Evolutionary conservation across 371 early-diverging fungal species (phyloP), one percentile per base, ranked within the genome.

Genomic region (Lichtheimia ramosa): DNA sequence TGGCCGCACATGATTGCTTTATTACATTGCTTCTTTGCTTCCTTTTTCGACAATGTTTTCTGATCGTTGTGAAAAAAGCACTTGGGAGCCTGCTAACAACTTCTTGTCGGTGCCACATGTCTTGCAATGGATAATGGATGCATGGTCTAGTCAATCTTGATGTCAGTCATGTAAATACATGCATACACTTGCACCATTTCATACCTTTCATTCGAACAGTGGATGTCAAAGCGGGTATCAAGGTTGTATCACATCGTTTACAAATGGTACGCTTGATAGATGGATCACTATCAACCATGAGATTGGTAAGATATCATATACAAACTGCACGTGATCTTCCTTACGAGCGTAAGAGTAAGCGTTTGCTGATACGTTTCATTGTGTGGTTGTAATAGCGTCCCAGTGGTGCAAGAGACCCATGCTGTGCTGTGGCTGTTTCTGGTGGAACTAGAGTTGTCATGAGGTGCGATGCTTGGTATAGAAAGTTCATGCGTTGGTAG

Each of bases 181-280:
- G 14, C 46, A n/a, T 46, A 7, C 10, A 34, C 46, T 5, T 14
- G 2, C 16, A 16, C 15, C 15, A 1, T 25, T 34, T 20, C 43
- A 24, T 74, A 77, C 78, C 63, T 54, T 60, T 49, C 10, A 68
- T 62, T 15, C 73, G 68, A 12, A 48, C 60, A 3, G 59, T 62
- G 0, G 70, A 65, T 15, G 78, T 72, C 13, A 65, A 59, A 6
- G 53, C 63, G 25, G 78, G 78, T 21, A 77, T 56, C 34, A 74
- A 39, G 1, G 71, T 63, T 10, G 74, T 70, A 20, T 77, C 73
- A 48, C 78, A 77, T 41, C 74, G 73, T 57, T 73, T 77, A 62
- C 78, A 77, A 13, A 74, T 48, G 7, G 48, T 16, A 43, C 78
- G 58, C 48, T 77, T 77, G 10, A 77, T 48, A 39, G 40, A 62